Conservation (phyloP, 805 yeast species). For the Candida jianshihensis region DNA sequence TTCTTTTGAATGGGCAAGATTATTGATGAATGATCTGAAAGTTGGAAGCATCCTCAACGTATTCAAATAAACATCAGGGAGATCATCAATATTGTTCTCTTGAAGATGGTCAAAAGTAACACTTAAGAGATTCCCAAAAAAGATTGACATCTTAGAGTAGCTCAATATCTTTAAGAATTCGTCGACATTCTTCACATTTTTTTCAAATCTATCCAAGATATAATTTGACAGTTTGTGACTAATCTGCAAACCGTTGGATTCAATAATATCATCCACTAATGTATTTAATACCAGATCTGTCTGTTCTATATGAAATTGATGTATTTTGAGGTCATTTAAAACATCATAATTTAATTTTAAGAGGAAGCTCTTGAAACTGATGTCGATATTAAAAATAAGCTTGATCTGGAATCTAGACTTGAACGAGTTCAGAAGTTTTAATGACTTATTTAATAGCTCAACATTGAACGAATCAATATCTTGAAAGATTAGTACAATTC, state of each 20-base stretch:
- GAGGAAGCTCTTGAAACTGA: slow-evolving; percentile 12
- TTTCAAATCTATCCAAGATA: slow-evolving; percentile 16
- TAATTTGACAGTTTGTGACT: slow-evolving; percentile 15
- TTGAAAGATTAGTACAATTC: slow-evolving; percentile 18
- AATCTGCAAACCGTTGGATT: slow-evolving; percentile 11
- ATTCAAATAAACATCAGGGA: slow-evolving; percentile 10
- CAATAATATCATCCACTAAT: slow-evolving; percentile 14
- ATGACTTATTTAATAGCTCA: slow-evolving; percentile 11
- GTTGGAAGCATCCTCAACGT: slow-evolving; percentile 31
- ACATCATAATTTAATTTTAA: slow-evolving; percentile 15
- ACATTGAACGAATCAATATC: slow-evolving; percentile 21
- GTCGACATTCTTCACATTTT: slow-evolving; percentile 18
- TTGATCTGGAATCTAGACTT: slow-evolving; percentile 16
- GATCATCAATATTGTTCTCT: slow-evolving; percentile 1
- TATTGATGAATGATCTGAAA: slow-evolving; percentile 21
- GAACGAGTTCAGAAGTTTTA: slow-evolving; percentile 13
- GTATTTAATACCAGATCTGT: slow-evolving; percentile 18
- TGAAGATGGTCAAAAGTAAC: slow-evolving; percentile 7
- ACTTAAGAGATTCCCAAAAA: slow-evolving; percentile 18
- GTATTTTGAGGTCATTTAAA: slow-evolving; percentile 8
- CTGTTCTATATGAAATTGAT: slow-evolving; percentile 19
- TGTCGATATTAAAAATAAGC: slow-evolving; percentile 18
- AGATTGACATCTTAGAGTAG: slow-evolving; percentile 20
- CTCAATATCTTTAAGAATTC: slow-evolving; percentile 19
- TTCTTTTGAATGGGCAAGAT: slow-evolving; percentile 4